Evolutionary conservation across 345 rosid genomes (phyloP), one percentile per base, ranked within the genome.

Genomic region (Capsella bursapastoris): DNA sequence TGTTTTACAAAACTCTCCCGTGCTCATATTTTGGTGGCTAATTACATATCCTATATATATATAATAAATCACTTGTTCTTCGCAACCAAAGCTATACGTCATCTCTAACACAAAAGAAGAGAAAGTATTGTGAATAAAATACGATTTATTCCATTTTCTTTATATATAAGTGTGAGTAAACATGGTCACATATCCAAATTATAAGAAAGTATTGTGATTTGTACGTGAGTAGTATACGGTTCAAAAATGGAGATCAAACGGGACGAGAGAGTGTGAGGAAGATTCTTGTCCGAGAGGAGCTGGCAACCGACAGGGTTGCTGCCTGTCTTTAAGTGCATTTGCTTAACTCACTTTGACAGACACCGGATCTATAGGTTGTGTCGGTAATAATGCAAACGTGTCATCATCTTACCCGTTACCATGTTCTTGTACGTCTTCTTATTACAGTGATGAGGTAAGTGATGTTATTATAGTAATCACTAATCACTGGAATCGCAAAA

Each of bases 281-380:
- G 62, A 45, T 34, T 45, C 47, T 68, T 83, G 92, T 84, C 90
- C 27, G 86, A 8, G 82, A 75, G 81, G 38, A 84, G 84, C 87
- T 84, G 86, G 92, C 88, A 88, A 85, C 90, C 89, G 93, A 88
- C 93, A 90, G 70, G 55, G 68, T 64, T 86, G 90, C 86, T 84
- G 80, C 75, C 31, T 84, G 91, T 86, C 78, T 74, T 71, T 43
- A 49, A 7, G 37, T 66, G 64, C 65, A 43, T 51, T 52, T 35
- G 47, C 37, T 47, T 60, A 60, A 72, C 73, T 35, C 59, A 78
- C 73, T 68, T 37, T 56, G 52, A 40, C 55, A 73, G 84, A 70
- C 82, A 80, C 95, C 84, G 84, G 90, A 59, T 64, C 78, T 66
- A 34, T 34, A 44, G 66, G 89, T 82, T 77, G 86, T 84, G 86